Evolutionary conservation across 1,284 basidiomycete species (phyloP).

Genomic region (Omphalotus olearius): DNA sequence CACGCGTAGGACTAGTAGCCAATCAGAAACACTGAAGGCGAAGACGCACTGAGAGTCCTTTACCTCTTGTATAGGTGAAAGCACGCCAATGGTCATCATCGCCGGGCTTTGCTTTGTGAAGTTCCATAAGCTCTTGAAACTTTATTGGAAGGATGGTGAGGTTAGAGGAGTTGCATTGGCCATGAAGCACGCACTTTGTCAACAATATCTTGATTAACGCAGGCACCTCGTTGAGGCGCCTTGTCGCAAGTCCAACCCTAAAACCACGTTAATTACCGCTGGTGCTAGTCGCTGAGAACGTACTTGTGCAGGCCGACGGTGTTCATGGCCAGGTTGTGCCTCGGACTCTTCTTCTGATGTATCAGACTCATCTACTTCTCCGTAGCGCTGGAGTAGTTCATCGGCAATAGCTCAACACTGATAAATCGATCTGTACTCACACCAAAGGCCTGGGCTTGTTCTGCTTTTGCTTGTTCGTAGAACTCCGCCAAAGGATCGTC

Average conservation of each 20-base stretch:
- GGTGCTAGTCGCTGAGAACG: neutral
- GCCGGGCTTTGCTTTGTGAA: constrained; percentile 53
- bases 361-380: constrained; percentile 20
- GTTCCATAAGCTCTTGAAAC: constrained; percentile 56
- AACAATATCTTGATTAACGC: constrained; percentile 65
- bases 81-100: constrained; percentile 62
- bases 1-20: constrained; percentile 49
- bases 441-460: constrained; percentile 36
- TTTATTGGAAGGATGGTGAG: constrained; percentile 24
- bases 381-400: constrained; percentile 1
- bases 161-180: neutral
- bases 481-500: constrained; percentile 62
- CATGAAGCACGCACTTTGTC: constrained; percentile 46
- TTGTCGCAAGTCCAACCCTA: constrained; percentile 62
- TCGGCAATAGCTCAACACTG: neutral
- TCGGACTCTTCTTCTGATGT: constrained; percentile 20
- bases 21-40: neutral
- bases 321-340: constrained; percentile 19
- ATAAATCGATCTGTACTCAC: constrained; percentile 19
- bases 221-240: constrained; percentile 28
- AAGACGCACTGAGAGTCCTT: constrained; percentile 10
- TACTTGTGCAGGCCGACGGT: neutral
- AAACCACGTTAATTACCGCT: constrained; percentile 2
- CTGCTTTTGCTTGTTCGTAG: constrained; percentile 50
- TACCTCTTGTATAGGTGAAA: constrained; percentile 60